Evolutionary conservation across 2,329 filamentous ascomycete genomes (phyloP).

Genomic region (Verticillium nonalfalfae): DNA sequence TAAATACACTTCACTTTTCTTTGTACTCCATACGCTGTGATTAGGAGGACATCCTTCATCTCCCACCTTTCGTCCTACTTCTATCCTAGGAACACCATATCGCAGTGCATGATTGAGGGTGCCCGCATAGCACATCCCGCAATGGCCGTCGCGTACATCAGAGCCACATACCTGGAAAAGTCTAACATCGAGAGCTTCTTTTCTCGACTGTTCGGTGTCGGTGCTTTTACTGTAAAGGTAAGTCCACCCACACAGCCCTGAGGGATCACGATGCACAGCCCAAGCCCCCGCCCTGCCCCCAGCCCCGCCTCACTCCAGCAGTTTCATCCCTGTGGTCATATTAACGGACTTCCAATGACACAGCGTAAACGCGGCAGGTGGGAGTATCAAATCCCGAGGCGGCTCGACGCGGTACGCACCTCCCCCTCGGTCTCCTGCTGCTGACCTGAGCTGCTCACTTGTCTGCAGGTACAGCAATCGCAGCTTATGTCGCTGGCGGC

Average conservation of each 20-base stretch:
- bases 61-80: neutral
- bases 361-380: neutral
- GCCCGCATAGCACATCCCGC: neutral
- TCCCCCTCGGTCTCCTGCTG: neutral
- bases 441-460: neutral
- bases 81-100: neutral
- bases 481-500: neutral
- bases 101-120: neutral
- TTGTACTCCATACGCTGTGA: neutral
- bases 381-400: neutral
- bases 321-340: neutral
- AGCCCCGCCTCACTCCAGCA: neutral
- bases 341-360: neutral
- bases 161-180: neutral
- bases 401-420: neutral
- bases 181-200: neutral
- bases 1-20: neutral
- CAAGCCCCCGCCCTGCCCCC: neutral
- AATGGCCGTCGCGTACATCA: neutral
- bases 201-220: neutral
- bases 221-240: neutral
- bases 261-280: neutral
- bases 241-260: neutral
- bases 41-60: neutral
- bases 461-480: neutral